Percentiles rank a stretch among this genome's conserved stretches.
Conservation (phyloP, 2,329 filamentous ascomycete species). For the Xylariales sp. region DNA sequence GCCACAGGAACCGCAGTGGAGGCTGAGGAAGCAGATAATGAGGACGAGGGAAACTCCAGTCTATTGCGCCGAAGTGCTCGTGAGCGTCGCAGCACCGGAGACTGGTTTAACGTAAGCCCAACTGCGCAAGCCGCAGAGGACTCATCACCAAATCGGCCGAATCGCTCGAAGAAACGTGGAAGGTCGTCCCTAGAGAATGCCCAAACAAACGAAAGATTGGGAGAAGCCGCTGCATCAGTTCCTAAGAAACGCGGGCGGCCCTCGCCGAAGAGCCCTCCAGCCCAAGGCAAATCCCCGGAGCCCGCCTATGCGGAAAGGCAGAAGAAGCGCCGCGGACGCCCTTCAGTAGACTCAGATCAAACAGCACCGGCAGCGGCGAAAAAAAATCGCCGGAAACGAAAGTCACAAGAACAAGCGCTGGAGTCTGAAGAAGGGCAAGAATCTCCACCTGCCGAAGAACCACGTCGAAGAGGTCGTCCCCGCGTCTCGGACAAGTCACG, state of each 20-base stretch:
- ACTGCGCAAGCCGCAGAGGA: too few relatives aligned
- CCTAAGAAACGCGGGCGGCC: too few relatives aligned
- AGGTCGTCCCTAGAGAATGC: too few relatives aligned
- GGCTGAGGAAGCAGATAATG: constrained; percentile 24
- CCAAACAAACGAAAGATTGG: too few relatives aligned
- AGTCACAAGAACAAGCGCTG: neutral
- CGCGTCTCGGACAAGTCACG: neutral
- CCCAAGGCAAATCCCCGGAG: too few relatives aligned
- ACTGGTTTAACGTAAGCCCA: constrained; percentile 4
- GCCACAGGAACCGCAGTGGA: constrained; percentile 6
- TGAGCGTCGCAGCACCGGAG: constrained; percentile 2
- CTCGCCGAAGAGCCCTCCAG: too few relatives aligned
- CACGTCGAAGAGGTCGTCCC: neutral
- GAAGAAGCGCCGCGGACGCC: constrained; percentile 9
- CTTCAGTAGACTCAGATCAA: constrained; percentile 10
- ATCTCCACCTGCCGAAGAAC: neutral
- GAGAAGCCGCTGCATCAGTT: too few relatives aligned
- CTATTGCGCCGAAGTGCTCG: constrained; percentile 5
- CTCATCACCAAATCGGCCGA: too few relatives aligned
- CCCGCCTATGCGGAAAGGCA: too few relatives aligned
- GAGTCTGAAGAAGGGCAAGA: neutral
- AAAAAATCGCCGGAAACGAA: neutral
- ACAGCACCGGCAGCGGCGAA: constrained; percentile 7
- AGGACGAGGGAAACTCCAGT: constrained; percentile 17
- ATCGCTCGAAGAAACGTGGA: too few relatives aligned